Conservation (phyloP, 371 early-diverging fungal genomes). For the Apophysomyces ossiformis region DNA sequence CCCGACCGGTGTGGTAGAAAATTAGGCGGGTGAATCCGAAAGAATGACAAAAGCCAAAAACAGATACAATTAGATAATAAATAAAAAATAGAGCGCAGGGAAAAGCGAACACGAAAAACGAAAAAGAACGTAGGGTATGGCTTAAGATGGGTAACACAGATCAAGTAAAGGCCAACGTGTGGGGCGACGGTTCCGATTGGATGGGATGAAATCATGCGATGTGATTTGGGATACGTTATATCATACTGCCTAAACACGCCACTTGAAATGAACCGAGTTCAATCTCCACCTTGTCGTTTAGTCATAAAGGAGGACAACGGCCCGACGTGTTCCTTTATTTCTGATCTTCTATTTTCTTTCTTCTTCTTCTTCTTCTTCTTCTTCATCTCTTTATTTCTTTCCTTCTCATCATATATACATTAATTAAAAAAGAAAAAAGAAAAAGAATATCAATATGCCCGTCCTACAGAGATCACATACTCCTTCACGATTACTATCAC, state of each 20-base stretch:
- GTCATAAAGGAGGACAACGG: not conserved
- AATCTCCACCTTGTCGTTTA: constrained; percentile 7
- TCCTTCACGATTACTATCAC: not conserved
- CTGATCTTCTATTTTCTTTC: not conserved
- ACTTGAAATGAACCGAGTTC: constrained; percentile 1
- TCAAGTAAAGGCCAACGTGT: constrained; percentile 5
- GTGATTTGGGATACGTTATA: not conserved
- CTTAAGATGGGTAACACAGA: not conserved
- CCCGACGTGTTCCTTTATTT: not conserved
- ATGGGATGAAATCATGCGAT: constrained; percentile 12
- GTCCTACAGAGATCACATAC: constrained; percentile 8
- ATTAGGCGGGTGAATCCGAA: not conserved
- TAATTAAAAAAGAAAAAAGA: not conserved
- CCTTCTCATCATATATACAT: not conserved
- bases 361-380: not conserved
- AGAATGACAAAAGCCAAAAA: not conserved
- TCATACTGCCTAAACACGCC: constrained; percentile 2
- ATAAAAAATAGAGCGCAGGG: constrained; percentile 4
- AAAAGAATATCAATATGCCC: not conserved
- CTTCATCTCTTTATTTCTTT: not conserved
- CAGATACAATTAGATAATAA: constrained; percentile 10
- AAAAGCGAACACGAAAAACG: not conserved
- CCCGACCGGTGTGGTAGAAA: constrained; percentile 67
- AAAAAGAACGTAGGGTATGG: not conserved
- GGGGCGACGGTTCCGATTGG: constrained; percentile 8